Conservation (phyloP, 2,329 filamentous ascomycete genomes). For the Cyphellophora europaea region DNA sequence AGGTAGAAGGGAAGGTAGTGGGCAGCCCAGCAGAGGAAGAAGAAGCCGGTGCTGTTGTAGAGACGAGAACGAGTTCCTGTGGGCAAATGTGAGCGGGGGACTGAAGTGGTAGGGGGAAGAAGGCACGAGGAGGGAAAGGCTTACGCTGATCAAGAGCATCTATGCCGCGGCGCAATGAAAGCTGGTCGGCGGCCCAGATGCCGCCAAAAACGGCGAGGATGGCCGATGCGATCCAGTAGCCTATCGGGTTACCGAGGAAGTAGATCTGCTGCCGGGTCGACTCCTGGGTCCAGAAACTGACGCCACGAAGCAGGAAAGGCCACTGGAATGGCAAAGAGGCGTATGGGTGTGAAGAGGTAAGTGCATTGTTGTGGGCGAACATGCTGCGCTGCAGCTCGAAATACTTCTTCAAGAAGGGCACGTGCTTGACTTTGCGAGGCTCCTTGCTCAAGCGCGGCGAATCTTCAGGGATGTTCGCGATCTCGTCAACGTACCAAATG, state of each 20-base stretch:
- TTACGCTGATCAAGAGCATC: conserved; percentile 89
- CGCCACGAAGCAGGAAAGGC: conserved; percentile 93
- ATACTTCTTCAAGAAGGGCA: conserved; percentile 91
- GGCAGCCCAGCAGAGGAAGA: conserved; percentile 95
- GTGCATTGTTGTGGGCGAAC: conserved; percentile 98
- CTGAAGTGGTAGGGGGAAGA: conserved; percentile 1
- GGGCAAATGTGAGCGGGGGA: conserved; percentile 23
- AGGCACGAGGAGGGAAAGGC: conserved; percentile 32
- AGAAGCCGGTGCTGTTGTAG: conserved; percentile 98
- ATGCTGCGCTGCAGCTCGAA: conserved; percentile 93
- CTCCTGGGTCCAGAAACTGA: conserved; percentile 98
- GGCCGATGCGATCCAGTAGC: conserved; percentile 94
- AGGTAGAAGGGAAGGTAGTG: conserved; percentile 97
- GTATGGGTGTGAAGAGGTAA: conserved; percentile 96
- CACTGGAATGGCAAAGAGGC: conserved; percentile 91
- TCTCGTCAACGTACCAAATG: conserved; percentile 87
- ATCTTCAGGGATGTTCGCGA: conserved; percentile 66
- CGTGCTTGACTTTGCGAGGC: conserved; percentile 65
- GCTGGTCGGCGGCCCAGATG: conserved; percentile 83
- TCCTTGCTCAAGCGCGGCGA: conserved; percentile 66
- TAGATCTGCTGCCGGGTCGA: conserved; percentile 96
- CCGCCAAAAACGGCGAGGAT: conserved; percentile 87
- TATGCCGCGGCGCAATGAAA: conserved; percentile 83
- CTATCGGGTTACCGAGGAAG: conserved; percentile 92
- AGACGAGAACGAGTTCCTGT: conserved; percentile 77